These are phyloP conservation scores for Nicotiana benthamiana DNA, from an alignment of 257 asterid species.

Conservation along the genomic window DNA sequence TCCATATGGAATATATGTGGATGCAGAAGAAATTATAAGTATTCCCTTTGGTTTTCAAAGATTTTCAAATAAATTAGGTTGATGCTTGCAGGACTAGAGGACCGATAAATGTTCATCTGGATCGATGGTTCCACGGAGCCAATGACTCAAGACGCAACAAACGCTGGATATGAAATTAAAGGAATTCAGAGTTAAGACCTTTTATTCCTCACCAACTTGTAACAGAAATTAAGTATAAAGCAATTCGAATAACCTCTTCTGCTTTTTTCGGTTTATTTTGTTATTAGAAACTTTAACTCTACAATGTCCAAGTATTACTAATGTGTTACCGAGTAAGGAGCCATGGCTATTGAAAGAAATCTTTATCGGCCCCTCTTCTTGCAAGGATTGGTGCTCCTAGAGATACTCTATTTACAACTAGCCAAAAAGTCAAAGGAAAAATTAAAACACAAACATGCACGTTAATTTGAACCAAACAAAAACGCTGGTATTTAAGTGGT, in stretches of 20 bases:
- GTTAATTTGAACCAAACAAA: neutral
- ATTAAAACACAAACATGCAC: neutral
- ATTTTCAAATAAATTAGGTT: neutral
- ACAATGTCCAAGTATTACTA: neutral
- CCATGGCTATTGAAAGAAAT: too few relatives aligned
- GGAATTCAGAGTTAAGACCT: neutral
- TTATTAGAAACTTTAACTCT: neutral
- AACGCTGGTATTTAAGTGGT: neutral
- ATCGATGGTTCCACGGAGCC: constrained; percentile 89
- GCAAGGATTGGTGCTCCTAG: too few relatives aligned
- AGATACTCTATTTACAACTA: too few relatives aligned
- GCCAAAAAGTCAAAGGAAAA: too few relatives aligned
- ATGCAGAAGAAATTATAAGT: neutral
- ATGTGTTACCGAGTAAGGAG: too few relatives aligned
- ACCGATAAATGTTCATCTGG: constrained; percentile 64
- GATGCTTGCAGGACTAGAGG: constrained; percentile 52
- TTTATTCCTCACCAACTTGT: neutral
- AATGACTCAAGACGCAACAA: constrained; percentile 58
- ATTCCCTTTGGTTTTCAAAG: neutral
- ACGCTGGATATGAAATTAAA: constrained; percentile 49
- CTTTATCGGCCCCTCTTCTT: too few relatives aligned
- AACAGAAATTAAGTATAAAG: neutral
- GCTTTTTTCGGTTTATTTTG: neutral
- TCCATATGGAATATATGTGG: too few relatives aligned
- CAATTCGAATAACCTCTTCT: neutral